Base-by-base conservation (phyloP, 768 basidiomycete species). In the Aureoboletus auriporus region DNA sequence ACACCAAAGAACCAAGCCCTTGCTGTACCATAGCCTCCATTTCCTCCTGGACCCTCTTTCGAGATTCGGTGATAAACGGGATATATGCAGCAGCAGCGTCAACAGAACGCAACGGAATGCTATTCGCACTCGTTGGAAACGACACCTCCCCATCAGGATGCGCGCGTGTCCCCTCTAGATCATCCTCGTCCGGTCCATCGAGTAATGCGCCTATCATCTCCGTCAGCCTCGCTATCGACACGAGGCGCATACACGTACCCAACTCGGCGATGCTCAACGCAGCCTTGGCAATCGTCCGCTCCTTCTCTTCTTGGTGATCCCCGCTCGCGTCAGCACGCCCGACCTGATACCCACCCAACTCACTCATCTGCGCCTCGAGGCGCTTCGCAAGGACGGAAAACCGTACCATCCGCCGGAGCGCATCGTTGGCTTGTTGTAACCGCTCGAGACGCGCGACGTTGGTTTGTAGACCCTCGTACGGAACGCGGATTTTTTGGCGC, bases 241-340 rank as follows among this genome's bases (percentile, higher is more conserved):
- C 11, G 30, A 44, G 33, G 1, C n/a, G 2, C 16, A 12, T n/a
- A n/a, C 27, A 71, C 85, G 57, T 52, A 91, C 93, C 76, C 37
- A 98, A 73, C 65, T 99, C 95, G 1, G 94, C 91, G 8, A 98
- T 83, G 34, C 83, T 93, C 58, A 97, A 71, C n/a, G 94, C 95
- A 2, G 95, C 94, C 67, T 94, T 94, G 2, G 93, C 87, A 58
- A 97, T 83, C 13, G 80, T 80, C 8, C 95, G 76, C 60, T 96
- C 94, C 64, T 83, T 84, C 55, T 91, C 88, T 27, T 90, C 86
- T 58, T 86, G 86, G 30, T 72, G 63, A 27, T 78, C 80, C 47
- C 38, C 53, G 20, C 4, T 23, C 43, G 12, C 9, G 14, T 38
- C 27, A 13, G 17, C 6, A 6, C 26, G 33, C 23, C 14, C 13